A percentile compares a stretch with the other conserved stretches of the same genome.
Evolutionary conservation across 768 basidiomycete genomes (phyloP).

Genomic region (Leucocoprinus leucothites): DNA sequence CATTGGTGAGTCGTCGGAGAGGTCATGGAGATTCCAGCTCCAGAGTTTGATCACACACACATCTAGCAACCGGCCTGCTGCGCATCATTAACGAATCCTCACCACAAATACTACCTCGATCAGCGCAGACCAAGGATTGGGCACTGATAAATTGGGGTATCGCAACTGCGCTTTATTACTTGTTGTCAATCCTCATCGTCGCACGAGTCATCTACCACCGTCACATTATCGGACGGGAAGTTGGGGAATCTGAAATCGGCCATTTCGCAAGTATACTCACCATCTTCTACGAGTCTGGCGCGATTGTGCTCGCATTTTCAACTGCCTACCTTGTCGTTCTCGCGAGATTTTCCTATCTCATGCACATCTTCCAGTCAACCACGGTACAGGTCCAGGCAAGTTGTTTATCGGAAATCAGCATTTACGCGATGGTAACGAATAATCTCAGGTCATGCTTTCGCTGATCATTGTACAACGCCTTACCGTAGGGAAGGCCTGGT

Average conservation of each 20-base stretch:
- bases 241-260: neutral
- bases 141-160: conserved; percentile 7
- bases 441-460: neutral
- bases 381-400: conserved; percentile 4
- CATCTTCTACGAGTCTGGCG: conserved; percentile 7
- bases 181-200: conserved; percentile 1
- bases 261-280: conserved; percentile 5
- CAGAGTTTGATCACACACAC: neutral
- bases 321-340: neutral
- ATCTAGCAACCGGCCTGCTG: conserved; percentile 3
- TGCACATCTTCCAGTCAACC: neutral
- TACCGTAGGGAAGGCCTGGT: conserved; percentile 7
- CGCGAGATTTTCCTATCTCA: neutral
- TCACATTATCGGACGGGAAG: neutral
- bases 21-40: no score
- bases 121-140: conserved; percentile 1
- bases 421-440: neutral
- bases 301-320: neutral
- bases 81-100: neutral
- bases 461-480: conserved; percentile 6
- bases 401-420: no score
- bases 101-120: neutral
- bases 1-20: neutral
- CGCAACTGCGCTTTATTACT: conserved; percentile 6
- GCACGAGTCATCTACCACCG: neutral